Percentiles rank a stretch among this genome's conserved stretches.
phyloP scores from a whole-genome alignment of 495 filamentous ascomycete genomes.

The Lasiosphaeria miniovina region DNA sequence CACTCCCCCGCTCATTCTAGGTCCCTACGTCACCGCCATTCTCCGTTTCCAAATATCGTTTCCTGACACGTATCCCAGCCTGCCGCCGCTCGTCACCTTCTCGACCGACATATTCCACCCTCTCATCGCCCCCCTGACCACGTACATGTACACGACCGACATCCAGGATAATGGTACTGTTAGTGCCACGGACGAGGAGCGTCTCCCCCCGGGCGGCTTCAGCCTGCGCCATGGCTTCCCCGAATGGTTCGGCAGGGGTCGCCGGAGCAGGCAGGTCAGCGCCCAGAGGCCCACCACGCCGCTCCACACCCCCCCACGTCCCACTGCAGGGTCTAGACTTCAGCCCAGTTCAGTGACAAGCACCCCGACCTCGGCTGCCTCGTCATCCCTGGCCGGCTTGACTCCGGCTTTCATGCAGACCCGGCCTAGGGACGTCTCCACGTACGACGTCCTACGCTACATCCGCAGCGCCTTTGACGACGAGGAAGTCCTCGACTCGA shows the following conservation, averaged over 20 bases:
- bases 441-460: conserved; percentile 69
- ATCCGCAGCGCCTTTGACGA: conserved; percentile 79
- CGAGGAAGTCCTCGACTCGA: conserved; percentile 66
- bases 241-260: conserved; percentile 66
- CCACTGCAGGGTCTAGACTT: conserved; percentile 16
- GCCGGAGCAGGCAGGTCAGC: conserved; percentile 28
- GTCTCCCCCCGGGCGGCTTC: conserved; percentile 82
- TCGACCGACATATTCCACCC: conserved; percentile 92
- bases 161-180: conserved; percentile 66
- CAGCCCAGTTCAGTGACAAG: conserved; percentile 14
- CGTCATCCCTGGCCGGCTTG: conserved; percentile 12
- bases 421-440: conserved; percentile 37
- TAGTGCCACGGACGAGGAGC: conserved; percentile 75
- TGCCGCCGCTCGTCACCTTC: conserved; percentile 83
- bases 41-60: conserved; percentile 90
- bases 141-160: conserved; percentile 81
- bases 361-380: conserved; percentile 33
- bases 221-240: conserved; percentile 87
- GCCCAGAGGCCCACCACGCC: conserved; percentile 11
- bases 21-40: conserved; percentile 83
- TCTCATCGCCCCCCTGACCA: conserved; percentile 82
- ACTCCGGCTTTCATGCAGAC: conserved; percentile 14
- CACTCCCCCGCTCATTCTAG: conserved; percentile 4
- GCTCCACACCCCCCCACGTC: conserved; percentile 27
- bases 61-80: conserved; percentile 71